Conservation (phyloP, 495 filamentous ascomycete species). For the Annulohypoxylon bovei region DNA sequence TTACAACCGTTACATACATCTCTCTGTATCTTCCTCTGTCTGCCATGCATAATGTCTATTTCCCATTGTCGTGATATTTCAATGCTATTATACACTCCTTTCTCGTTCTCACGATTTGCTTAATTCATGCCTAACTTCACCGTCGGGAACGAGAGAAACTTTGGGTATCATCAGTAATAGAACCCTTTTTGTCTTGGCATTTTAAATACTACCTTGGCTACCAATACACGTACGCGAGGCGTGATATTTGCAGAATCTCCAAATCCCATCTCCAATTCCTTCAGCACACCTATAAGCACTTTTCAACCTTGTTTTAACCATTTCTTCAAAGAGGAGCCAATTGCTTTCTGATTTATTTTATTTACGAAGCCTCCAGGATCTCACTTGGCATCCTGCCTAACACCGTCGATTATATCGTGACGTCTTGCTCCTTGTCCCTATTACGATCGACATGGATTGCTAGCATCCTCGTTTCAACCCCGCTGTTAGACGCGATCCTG, state of each 20-base stretch:
- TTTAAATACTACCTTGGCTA: slow-evolving; percentile 24
- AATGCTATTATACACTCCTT: slow-evolving; percentile 28
- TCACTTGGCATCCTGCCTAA: slow-evolving; percentile 28
- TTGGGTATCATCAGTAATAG: slow-evolving; percentile 27
- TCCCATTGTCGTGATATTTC: slow-evolving; percentile 20
- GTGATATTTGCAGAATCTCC: slow-evolving; percentile 9
- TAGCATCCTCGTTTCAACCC: slow-evolving; percentile 43
- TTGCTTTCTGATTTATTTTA: slow-evolving; percentile 13
- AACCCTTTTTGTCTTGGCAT: slow-evolving; percentile 31
- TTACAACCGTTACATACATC: background rate
- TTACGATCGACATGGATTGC: slow-evolving; percentile 43
- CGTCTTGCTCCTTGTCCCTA: slow-evolving; percentile 24
- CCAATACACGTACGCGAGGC: slow-evolving; percentile 8
- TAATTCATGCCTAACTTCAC: slow-evolving; percentile 20
- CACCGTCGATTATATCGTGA: slow-evolving; percentile 24
- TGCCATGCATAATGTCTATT: slow-evolving; percentile 35
- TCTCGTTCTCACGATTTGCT: slow-evolving; percentile 3
- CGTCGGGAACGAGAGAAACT: slow-evolving; percentile 23
- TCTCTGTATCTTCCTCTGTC: background rate
- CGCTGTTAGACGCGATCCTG: slow-evolving; percentile 40
- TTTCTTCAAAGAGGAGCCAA: slow-evolving; percentile 27
- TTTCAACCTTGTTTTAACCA: background rate
- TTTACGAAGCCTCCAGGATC: slow-evolving; percentile 26
- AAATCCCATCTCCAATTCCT: slow-evolving; percentile 15
- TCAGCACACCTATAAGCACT: background rate